Evolutionary conservation across 148 eudicot genomes (phyloP).

Genomic region (Rhododendron mucronatum): DNA sequence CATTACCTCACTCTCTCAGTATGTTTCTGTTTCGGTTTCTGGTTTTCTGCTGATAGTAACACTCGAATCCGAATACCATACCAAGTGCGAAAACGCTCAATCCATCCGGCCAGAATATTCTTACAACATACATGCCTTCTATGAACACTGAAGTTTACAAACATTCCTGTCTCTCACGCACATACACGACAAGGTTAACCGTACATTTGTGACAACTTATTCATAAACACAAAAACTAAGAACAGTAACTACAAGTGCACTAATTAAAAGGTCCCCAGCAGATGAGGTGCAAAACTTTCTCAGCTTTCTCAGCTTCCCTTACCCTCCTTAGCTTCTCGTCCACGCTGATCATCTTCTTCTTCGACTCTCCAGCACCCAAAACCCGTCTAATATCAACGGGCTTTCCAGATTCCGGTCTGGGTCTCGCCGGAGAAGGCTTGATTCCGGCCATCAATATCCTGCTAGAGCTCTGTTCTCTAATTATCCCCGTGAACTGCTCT

Average conservation of each 20-base stretch:
- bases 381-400: constrained; percentile 1
- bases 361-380: background rate
- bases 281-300: constrained; percentile 20
- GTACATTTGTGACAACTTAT: background rate
- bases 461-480: background rate
- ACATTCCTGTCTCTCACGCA: background rate
- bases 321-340: constrained; percentile 10
- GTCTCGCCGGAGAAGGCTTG: constrained; percentile 10
- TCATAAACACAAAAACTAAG: background rate
- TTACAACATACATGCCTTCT: background rate
- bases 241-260: background rate
- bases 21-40: background rate
- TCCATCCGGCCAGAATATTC: background rate
- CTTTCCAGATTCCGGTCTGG: constrained; percentile 9
- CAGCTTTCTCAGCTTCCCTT: constrained; percentile 23
- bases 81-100: background rate
- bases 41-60: background rate
- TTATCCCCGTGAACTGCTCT: background rate
- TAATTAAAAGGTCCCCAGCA: constrained; percentile 19
- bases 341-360: background rate
- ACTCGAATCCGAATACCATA: background rate
- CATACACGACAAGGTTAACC: background rate
- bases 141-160: background rate
- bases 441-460: background rate
- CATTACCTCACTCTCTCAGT: background rate